Evolutionary conservation across 208 protist genomes (phyloP).

Genomic region (Porcisia deanei): DNA sequence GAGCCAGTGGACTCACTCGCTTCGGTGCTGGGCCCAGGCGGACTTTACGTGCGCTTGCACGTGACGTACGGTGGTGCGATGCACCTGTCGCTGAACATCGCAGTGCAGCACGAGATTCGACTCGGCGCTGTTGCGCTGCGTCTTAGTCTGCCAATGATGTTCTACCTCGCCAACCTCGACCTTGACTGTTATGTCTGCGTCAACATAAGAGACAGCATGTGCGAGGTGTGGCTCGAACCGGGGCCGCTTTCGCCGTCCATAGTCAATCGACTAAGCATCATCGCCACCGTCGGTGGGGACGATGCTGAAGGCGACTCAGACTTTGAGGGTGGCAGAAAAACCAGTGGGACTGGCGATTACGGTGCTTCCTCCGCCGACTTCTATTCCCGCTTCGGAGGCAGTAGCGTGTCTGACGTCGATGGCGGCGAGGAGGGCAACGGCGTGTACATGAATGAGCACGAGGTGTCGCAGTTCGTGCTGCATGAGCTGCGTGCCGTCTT

Average conservation of each 20-base stretch:
- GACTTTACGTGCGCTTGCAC: constrained; percentile 75
- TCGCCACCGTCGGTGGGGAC: constrained; percentile 54
- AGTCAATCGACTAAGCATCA: constrained; percentile 66
- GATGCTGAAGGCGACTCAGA: constrained; percentile 15
- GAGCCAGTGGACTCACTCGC: constrained; percentile 39
- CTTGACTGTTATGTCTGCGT: constrained; percentile 80
- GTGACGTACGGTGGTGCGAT: constrained; percentile 83
- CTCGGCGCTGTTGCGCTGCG: constrained; percentile 47
- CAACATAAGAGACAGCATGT: constrained; percentile 59
- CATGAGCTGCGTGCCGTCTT: constrained; percentile 69
- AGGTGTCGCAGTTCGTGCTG: constrained; percentile 67
- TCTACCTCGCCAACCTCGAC: constrained; percentile 66
- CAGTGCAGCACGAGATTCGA: constrained; percentile 56
- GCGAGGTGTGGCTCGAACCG: constrained; percentile 72
- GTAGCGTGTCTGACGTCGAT: constrained; percentile 30
- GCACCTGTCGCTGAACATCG: constrained; percentile 46
- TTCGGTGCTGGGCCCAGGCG: constrained; percentile 47
- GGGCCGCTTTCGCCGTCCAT: constrained; percentile 64
- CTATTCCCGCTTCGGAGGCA: constrained; percentile 33
- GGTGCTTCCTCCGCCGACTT: constrained; percentile 29
- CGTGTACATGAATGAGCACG: constrained; percentile 70
- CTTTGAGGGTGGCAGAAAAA: neutral
- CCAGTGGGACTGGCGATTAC: constrained; percentile 17
- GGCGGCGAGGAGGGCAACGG: constrained; percentile 23
- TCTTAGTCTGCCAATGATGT: constrained; percentile 62